Evolutionary conservation across 2,329 filamentous ascomycete genomes (phyloP).

Genomic region (Huntiella decipiens): DNA sequence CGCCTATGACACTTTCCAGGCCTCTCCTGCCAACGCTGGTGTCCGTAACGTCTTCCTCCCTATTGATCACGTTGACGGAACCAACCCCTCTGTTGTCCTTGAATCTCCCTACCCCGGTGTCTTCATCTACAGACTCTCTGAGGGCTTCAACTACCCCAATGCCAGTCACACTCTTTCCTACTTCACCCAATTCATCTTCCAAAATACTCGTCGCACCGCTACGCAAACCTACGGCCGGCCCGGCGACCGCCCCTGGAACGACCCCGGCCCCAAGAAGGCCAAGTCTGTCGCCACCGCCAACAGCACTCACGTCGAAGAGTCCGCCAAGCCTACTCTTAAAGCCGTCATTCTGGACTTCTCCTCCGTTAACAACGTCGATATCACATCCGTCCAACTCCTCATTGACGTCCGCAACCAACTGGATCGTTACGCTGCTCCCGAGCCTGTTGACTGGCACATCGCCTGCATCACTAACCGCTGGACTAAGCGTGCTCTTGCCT

Average conservation of each 20-base stretch:
- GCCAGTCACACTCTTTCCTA: slow-evolving; percentile 76
- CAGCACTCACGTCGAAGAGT: slow-evolving; percentile 14
- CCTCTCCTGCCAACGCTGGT: slow-evolving; percentile 16
- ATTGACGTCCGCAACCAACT: slow-evolving; percentile 92
- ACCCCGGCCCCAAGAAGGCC: slow-evolving; percentile 53
- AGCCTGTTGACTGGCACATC: slow-evolving; percentile 84
- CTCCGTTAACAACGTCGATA: slow-evolving; percentile 82
- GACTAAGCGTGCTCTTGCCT: slow-evolving; percentile 77
- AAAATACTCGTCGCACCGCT: slow-evolving; percentile 58
- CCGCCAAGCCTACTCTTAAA: slow-evolving; percentile 50
- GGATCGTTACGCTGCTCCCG: slow-evolving; percentile 63
- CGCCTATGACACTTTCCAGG: slow-evolving; percentile 39
- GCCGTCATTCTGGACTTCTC: slow-evolving; percentile 91
- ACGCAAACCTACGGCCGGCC: slow-evolving; percentile 41
- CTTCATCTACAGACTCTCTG: slow-evolving; percentile 87
- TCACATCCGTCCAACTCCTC: slow-evolving; percentile 78
- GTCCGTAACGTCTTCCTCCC: slow-evolving; percentile 73
- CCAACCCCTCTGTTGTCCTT: slow-evolving; percentile 68
- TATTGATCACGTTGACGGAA: slow-evolving; percentile 70
- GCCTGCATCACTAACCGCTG: slow-evolving; percentile 86
- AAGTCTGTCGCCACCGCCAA: slow-evolving; percentile 12
- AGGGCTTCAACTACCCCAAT: slow-evolving; percentile 94
- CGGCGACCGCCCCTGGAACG: slow-evolving; percentile 86
- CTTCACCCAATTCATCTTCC: slow-evolving; percentile 47
- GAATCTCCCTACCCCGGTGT: slow-evolving; percentile 73